A percentile compares a stretch with the other conserved stretches of the same genome.
These are phyloP conservation scores for Gracilaria gracilis DNA, from an alignment of 23 red algal species.

Conservation along the genomic window DNA sequence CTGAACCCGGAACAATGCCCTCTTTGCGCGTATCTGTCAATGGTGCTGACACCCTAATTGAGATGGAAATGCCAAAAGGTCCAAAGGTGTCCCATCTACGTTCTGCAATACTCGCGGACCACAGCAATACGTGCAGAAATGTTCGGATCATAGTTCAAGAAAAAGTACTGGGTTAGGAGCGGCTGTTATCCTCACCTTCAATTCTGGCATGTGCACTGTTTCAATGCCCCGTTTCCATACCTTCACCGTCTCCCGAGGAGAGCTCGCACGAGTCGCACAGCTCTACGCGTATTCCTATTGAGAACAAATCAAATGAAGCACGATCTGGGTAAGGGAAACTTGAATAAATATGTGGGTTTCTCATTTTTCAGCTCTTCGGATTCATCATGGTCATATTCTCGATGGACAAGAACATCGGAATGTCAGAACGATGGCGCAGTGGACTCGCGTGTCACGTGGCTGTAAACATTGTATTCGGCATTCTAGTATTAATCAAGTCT, in stretches of 20 bases:
- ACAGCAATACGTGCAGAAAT: background rate
- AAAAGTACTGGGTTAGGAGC: background rate
- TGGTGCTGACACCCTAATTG: background rate
- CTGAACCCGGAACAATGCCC: background rate
- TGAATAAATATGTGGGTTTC: constrained; percentile 49
- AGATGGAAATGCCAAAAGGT: constrained; percentile 17
- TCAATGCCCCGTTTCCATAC: constrained; percentile 18
- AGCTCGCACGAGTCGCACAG: background rate
- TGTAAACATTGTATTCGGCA: constrained; percentile 60
- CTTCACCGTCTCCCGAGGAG: background rate
- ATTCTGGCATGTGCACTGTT: constrained; percentile 33
- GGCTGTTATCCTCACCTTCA: constrained; percentile 17
- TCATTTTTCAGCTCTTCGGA: constrained; percentile 36
- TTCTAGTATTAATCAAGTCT: constrained; percentile 21
- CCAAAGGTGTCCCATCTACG: background rate
- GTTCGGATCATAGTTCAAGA: constrained; percentile 18
- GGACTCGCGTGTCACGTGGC: constrained; percentile 32
- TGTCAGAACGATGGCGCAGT: constrained; percentile 49
- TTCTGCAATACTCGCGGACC: background rate
- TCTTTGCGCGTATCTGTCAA: constrained; percentile 31
- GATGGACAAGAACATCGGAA: constrained; percentile 51
- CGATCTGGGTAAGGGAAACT: background rate
- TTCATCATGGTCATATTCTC: constrained; percentile 61
- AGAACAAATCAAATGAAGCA: background rate
- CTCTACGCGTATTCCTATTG: background rate